These are phyloP conservation scores for Monilinia polystroma DNA, from an alignment of 2,329 filamentous ascomycete genomes.

Conservation along the genomic window DNA sequence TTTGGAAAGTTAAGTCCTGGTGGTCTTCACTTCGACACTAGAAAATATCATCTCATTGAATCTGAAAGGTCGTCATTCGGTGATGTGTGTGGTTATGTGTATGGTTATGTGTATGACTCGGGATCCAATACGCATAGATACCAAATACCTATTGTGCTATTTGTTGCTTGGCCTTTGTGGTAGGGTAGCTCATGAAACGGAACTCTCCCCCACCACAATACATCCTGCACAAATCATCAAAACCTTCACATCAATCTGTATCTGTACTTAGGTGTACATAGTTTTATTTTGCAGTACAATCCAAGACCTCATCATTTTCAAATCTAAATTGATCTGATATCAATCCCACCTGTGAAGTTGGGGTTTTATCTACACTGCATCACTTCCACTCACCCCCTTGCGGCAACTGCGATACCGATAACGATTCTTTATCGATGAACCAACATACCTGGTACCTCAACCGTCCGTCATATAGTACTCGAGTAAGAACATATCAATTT, in stretches of 20 bases:
- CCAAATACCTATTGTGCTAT: background rate
- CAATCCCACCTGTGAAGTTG: background rate
- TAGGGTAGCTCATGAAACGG: constrained; percentile 20
- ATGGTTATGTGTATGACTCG: too few species aligned
- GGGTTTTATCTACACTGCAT: background rate
- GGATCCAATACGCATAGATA: too few species aligned
- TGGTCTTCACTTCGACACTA: too few species aligned
- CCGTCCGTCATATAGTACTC: background rate
- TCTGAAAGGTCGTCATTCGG: too few species aligned
- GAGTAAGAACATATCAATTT: background rate
- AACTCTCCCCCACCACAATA: constrained; percentile 1
- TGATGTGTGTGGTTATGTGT: too few species aligned
- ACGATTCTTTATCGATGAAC: constrained; percentile 24
- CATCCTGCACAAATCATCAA: constrained; percentile 6
- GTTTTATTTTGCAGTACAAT: background rate
- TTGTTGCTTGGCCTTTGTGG: background rate
- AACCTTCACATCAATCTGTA: background rate
- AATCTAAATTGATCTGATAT: background rate
- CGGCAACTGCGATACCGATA: constrained; percentile 20
- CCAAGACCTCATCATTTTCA: background rate
- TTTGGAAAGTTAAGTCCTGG: too few species aligned
- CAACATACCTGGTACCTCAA: background rate
- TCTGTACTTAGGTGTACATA: background rate
- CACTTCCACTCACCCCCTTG: background rate
- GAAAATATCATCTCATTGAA: too few species aligned